Evolutionary conservation across 108 stramenopile genomes (phyloP).

Genomic region (Seminavis robusta): DNA sequence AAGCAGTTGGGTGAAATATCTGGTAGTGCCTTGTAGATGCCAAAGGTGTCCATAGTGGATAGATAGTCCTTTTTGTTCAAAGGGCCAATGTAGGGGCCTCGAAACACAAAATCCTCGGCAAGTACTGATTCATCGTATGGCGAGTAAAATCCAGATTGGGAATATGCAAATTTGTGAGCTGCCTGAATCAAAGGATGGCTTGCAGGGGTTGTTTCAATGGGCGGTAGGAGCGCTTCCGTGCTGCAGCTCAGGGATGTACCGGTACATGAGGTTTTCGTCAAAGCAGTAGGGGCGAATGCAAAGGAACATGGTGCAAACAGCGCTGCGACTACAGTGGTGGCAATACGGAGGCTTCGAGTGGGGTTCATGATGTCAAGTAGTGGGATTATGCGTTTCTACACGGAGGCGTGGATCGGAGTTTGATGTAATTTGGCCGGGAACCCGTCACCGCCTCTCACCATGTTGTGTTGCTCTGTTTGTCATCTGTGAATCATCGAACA

Average conservation of each 20-base stretch:
- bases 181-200: neutral
- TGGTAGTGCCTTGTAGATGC: conserved; percentile 42
- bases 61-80: conserved; percentile 47
- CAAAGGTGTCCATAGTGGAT: conserved; percentile 20
- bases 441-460: too few species aligned
- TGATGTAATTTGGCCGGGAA: too few species aligned
- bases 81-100: conserved; percentile 57
- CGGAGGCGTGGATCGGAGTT: too few species aligned
- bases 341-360: too few species aligned
- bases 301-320: too few species aligned
- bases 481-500: too few species aligned
- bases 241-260: neutral
- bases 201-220: neutral
- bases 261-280: neutral
- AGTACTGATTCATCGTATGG: conserved; percentile 7
- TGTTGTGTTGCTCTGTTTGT: too few species aligned
- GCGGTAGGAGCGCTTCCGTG: neutral
- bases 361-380: too few species aligned
- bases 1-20: conserved; percentile 46
- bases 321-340: too few species aligned
- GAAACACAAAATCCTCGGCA: conserved; percentile 54
- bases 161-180: neutral
- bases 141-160: conserved; percentile 2
- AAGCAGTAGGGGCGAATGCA: too few species aligned
- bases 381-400: too few species aligned